Evolutionary conservation across 805 yeast genomes (phyloP).

Genomic region (Nakazawaea anatomiae): DNA sequence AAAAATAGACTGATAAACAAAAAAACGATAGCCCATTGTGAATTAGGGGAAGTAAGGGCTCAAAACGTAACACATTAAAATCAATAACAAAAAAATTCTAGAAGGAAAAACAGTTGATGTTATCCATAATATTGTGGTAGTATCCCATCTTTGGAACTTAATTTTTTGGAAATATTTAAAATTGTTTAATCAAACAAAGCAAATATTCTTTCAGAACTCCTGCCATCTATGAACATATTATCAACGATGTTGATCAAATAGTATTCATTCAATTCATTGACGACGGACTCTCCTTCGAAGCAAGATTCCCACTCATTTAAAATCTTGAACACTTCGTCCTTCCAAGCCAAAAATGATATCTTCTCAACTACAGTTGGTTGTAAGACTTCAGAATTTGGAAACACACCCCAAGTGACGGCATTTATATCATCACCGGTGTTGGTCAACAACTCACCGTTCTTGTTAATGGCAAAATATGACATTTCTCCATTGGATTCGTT

Average conservation of each 20-base stretch:
- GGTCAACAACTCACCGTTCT: slow-evolving; percentile 50
- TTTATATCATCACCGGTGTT: slow-evolving; percentile 76
- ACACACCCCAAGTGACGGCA: slow-evolving; percentile 98
- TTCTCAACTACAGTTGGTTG: slow-evolving; percentile 96
- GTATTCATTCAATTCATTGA: slow-evolving; percentile 48
- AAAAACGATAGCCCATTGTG: too few relatives aligned
- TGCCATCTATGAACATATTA: slow-evolving; percentile 54
- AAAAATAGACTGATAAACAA: background rate
- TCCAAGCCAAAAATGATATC: slow-evolving; percentile 92
- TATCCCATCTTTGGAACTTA: too few relatives aligned
- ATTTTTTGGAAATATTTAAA: too few relatives aligned
- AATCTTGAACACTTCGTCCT: slow-evolving; percentile 86
- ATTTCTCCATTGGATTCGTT: slow-evolving; percentile 33
- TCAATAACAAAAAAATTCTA: background rate
- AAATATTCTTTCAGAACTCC: slow-evolving; percentile 53
- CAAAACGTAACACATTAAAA: background rate
- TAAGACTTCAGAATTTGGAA: slow-evolving; percentile 90
- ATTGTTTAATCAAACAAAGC: slow-evolving; percentile 32
- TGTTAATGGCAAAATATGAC: slow-evolving; percentile 73
- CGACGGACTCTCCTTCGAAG: slow-evolving; percentile 35
- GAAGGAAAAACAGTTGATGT: slow-evolving; percentile 8
- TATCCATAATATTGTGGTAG: background rate
- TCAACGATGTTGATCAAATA: slow-evolving; percentile 85
- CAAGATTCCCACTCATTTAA: slow-evolving; percentile 73
- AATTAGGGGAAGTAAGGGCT: background rate